Conservation (phyloP, 106 monocot genomes). For the Hemerocallis citrina region DNA sequence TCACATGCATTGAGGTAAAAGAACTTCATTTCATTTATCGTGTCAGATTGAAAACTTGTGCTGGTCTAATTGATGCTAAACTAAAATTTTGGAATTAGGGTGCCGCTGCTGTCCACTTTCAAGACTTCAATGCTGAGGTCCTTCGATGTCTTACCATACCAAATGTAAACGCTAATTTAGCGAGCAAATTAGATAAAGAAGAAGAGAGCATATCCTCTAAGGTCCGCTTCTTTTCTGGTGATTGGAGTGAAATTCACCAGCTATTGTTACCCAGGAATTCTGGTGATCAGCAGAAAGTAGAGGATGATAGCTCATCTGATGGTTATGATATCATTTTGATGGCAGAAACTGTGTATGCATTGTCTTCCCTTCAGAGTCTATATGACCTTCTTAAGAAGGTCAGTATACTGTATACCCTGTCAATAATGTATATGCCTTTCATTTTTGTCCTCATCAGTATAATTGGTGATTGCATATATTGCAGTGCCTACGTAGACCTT, state of each 20-base stretch:
- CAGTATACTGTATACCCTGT: neutral
- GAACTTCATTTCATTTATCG: neutral
- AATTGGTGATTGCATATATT: slow-evolving; percentile 7
- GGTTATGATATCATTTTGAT: slow-evolving; percentile 91
- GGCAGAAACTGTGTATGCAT: slow-evolving; percentile 84
- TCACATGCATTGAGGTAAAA: slow-evolving; percentile 50
- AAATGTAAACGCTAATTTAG: slow-evolving; percentile 61
- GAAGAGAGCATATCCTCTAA: neutral
- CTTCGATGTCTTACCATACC: slow-evolving; percentile 68
- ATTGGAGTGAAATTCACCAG: slow-evolving; percentile 81
- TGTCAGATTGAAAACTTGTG: neutral
- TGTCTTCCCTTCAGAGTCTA: slow-evolving; percentile 50
- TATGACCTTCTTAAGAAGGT: slow-evolving; percentile 85
- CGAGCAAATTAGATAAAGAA: slow-evolving; percentile 3
- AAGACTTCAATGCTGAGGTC: slow-evolving; percentile 96
- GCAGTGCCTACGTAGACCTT: slow-evolving; percentile 45
- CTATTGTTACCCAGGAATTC: slow-evolving; percentile 27
- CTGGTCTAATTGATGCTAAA: neutral
- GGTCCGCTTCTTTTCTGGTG: slow-evolving; percentile 81
- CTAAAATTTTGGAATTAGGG: slow-evolving; percentile 30
- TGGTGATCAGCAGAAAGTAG: slow-evolving; percentile 7
- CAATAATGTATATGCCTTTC: no score
- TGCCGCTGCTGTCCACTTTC: slow-evolving; percentile 71
- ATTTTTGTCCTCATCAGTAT: slow-evolving; percentile 1
- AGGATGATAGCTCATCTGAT: slow-evolving; percentile 6